A percentile compares a stretch with the other conserved stretches of the same genome.
Evolutionary conservation across 768 basidiomycete species (phyloP).

Genomic region (Collybia nuda): DNA sequence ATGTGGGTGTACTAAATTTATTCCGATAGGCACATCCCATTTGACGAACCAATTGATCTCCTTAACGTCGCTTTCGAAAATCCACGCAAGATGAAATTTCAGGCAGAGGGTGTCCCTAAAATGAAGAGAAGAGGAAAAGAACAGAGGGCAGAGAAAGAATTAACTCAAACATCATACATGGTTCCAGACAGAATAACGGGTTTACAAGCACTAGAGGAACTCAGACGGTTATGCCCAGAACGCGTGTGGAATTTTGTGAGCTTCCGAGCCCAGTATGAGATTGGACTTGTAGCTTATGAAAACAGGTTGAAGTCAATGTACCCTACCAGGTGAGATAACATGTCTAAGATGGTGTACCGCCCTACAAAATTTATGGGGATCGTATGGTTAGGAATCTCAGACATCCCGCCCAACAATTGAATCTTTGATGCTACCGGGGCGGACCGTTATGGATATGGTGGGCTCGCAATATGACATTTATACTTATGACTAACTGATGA

Average conservation of each 20-base stretch:
- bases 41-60: slow-evolving; percentile 84
- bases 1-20: slow-evolving; percentile 1
- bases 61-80: slow-evolving; percentile 96
- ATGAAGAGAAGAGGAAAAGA: slow-evolving; percentile 34
- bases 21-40: slow-evolving; percentile 60
- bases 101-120: slow-evolving; percentile 47
- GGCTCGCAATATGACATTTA: slow-evolving; percentile 18
- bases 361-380: slow-evolving; percentile 1
- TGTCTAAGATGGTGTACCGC: background rate
- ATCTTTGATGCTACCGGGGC: slow-evolving; percentile 73
- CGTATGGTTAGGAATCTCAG: slow-evolving; percentile 59
- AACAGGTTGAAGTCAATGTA: slow-evolving; percentile 82
- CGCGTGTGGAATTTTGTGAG: slow-evolving; percentile 88
- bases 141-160: slow-evolving; percentile 14
- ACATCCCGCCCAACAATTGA: slow-evolving; percentile 54
- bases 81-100: slow-evolving; percentile 68
- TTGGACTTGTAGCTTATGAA: slow-evolving; percentile 4
- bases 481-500: background rate
- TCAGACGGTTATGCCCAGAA: slow-evolving; percentile 72
- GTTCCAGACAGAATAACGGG: slow-evolving; percentile 92
- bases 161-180: slow-evolving; percentile 45
- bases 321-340: slow-evolving; percentile 58
- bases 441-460: slow-evolving; percentile 91
- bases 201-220: slow-evolving; percentile 72
- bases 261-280: background rate